Conservation (phyloP, 1,284 basidiomycete genomes). For the Cutaneotrichosporon dermatis region DNA sequence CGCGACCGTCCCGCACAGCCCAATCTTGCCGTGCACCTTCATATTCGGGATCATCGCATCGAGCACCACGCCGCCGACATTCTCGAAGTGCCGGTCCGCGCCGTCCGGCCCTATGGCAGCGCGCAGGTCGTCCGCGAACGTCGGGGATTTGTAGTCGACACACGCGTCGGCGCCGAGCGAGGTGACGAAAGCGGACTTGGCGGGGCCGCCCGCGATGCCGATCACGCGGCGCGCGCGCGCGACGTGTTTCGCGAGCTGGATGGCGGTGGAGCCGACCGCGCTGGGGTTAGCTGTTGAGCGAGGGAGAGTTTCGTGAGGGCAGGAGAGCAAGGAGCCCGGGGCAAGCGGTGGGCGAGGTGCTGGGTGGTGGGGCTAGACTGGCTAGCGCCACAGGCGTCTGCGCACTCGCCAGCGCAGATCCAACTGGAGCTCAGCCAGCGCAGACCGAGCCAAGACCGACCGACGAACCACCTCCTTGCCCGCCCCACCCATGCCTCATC, state of each 20-base stretch:
- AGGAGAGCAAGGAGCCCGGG: no score
- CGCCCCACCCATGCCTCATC: no score
- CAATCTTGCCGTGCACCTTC: slow-evolving; percentile 46
- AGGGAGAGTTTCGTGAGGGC: no score
- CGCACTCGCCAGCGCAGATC: no score
- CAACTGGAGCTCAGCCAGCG: no score
- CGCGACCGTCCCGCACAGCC: slow-evolving; percentile 41
- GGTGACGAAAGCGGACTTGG: slow-evolving; percentile 52
- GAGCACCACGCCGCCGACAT: slow-evolving; percentile 50
- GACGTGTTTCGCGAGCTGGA: slow-evolving; percentile 47
- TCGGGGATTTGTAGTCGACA: slow-evolving; percentile 49
- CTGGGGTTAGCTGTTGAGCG: slow-evolving; percentile 12
- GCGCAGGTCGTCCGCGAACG: slow-evolving; percentile 7
- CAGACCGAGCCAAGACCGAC: no score
- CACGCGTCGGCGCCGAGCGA: slow-evolving; percentile 51
- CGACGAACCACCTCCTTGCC: no score
- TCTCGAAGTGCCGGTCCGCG: slow-evolving; percentile 43
- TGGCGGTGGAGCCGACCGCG: slow-evolving; percentile 32
- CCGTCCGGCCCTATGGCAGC: slow-evolving; percentile 20
- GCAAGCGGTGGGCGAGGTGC: no score
- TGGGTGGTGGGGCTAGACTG: no score
- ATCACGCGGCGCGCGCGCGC: slow-evolving; percentile 50
- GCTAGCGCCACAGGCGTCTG: no score
- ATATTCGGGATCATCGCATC: slow-evolving; percentile 42
- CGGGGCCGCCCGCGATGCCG: slow-evolving; percentile 52